A percentile compares a stretch with the other conserved stretches of the same genome.
Conservation (phyloP, 2,329 filamentous ascomycete genomes). For the Didymella pinodella region DNA sequence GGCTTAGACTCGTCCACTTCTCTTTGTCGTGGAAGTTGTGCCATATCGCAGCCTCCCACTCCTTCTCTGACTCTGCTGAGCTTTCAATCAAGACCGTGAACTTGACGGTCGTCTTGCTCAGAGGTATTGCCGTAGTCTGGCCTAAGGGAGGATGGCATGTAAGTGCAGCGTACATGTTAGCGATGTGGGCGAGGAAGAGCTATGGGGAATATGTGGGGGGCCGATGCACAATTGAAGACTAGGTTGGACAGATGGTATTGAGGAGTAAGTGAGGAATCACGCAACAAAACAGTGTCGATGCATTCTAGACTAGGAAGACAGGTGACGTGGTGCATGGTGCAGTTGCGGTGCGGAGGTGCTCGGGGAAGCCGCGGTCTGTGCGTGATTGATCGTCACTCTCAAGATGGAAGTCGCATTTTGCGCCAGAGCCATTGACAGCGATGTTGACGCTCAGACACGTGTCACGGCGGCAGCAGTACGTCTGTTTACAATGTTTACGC, state of each 20-base stretch:
- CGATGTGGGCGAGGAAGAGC: neutral
- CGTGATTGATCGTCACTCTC: slow-evolving; percentile 12
- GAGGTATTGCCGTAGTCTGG: slow-evolving; percentile 70
- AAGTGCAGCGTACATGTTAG: slow-evolving; percentile 61
- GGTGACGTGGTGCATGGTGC: slow-evolving; percentile 30
- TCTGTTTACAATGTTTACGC: slow-evolving; percentile 42
- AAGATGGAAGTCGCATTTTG: slow-evolving; percentile 13
- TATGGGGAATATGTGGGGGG: neutral
- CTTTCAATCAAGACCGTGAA: slow-evolving; percentile 78
- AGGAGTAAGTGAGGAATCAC: slow-evolving; percentile 5
- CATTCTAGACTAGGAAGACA: slow-evolving; percentile 26
- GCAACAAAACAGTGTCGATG: slow-evolving; percentile 12
- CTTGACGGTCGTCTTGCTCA: slow-evolving; percentile 50
- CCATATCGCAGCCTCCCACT: slow-evolving; percentile 81
- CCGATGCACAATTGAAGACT: slow-evolving; percentile 2
- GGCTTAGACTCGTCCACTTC: slow-evolving; percentile 64
- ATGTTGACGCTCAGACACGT: slow-evolving; percentile 43
- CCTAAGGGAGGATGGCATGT: slow-evolving; percentile 76
- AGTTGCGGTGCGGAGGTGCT: slow-evolving; percentile 34
- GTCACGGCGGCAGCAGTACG: slow-evolving; percentile 36
- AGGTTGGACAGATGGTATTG: slow-evolving; percentile 2
- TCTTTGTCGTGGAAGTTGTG: slow-evolving; percentile 67
- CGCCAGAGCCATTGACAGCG: slow-evolving; percentile 33
- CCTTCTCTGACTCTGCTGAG: slow-evolving; percentile 60
- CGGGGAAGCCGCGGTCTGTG: slow-evolving; percentile 28